Evolutionary conservation across 768 basidiomycete genomes (phyloP), one percentile per base, ranked within the genome.

Genomic region (Panus rudis): DNA sequence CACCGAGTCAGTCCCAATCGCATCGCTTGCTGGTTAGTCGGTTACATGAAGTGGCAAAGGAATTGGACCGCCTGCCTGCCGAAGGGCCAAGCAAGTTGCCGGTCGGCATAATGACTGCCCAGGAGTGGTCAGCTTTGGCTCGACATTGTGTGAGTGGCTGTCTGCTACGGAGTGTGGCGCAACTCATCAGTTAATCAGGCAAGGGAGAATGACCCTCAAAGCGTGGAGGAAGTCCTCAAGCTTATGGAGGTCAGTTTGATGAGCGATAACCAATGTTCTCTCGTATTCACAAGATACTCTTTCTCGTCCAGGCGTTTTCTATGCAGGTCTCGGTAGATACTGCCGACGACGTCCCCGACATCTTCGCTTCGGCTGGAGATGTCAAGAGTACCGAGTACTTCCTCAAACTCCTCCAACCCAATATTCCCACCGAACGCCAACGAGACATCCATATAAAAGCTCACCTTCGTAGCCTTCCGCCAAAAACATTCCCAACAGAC

Each of bases 381-480:
- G 52, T 70, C 10, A 55, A 52, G 23, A 68, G 64, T 7, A 37
- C 24, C 35, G 35, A 47, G 37, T 42, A 45, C 13, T 45, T 43
- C 37, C 38, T 52, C 3, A 34, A 37, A 52, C 39, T 51, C 27
- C 26, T 43, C 20, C 32, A 43, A 35, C 28, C 8, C 16, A 35
- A 33, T 16, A 47, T 49, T 30, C 78, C 74, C 22, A 78, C 72
- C 0, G 73, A 74, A 27, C 57, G 48, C 14, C 84, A 86, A 50
- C 76, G 79, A 2, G 78, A 90, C 52, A 69, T 88, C 13, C 82
- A 92, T 48, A 63, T 93, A 47, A 80, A 79, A 57, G 70, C 79
- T 0, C 73, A 86, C 54, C 62, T 92, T 25, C 67, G 66, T 30
- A 64, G 76, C 1, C 61, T 71, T 4, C 65, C 78, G 0, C 49